These are phyloP conservation scores for Colletotrichum paranaense DNA, from an alignment of 2,329 filamentous ascomycete genomes.

Conservation along the genomic window DNA sequence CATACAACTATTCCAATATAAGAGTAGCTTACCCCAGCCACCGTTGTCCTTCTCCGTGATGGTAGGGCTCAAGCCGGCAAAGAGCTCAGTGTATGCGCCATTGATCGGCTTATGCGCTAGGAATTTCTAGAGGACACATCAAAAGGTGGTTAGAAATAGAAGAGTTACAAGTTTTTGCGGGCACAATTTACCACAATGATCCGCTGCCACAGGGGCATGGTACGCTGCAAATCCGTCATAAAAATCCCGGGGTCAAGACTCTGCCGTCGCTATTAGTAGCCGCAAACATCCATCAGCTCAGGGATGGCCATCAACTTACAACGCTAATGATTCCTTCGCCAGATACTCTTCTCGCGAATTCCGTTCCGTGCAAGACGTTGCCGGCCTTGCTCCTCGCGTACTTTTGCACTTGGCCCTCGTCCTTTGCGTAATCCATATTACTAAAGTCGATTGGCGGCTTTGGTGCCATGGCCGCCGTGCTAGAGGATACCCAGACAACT, in stretches of 20 bases:
- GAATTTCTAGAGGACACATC: conserved; percentile 18
- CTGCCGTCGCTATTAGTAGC: neutral
- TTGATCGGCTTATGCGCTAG: conserved; percentile 39
- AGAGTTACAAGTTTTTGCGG: accelerated
- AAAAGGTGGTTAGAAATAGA: neutral
- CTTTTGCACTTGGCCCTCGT: conserved; percentile 36
- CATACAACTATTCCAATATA: no score
- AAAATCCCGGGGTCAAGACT: conserved; percentile 24
- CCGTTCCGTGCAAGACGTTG: conserved; percentile 43
- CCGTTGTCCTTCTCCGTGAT: conserved; percentile 46
- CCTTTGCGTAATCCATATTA: conserved; percentile 44
- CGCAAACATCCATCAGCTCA: neutral
- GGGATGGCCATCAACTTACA: neutral
- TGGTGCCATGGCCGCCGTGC: conserved; percentile 34
- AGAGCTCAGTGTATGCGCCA: conserved; percentile 57
- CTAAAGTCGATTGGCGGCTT: conserved; percentile 42
- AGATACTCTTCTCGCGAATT: conserved; percentile 40
- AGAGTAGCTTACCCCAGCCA: conserved; percentile 39
- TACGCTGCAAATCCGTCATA: conserved; percentile 30
- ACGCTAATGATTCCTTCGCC: conserved; percentile 1
- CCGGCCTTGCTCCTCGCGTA: conserved; percentile 46
- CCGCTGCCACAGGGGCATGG: neutral
- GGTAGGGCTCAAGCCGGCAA: conserved; percentile 50
- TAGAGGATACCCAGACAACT: conserved; percentile 45
- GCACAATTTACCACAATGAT: neutral